Evolutionary conservation across 176 grass and related monocot genomes (phyloP).

Genomic region (Aegilops speltoides): DNA sequence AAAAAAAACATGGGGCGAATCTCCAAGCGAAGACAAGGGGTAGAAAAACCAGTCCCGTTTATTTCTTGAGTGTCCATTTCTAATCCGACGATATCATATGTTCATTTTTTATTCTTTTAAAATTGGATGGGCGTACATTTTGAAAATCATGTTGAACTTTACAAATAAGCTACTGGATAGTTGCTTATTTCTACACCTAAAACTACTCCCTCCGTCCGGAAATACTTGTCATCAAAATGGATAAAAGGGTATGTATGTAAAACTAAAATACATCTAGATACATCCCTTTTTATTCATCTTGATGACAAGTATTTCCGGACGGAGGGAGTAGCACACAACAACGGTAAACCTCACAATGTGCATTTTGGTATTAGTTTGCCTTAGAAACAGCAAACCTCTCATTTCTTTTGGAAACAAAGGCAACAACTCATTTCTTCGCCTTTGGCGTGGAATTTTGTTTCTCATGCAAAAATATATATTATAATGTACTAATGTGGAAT

Average conservation of each 20-base stretch:
- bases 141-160: neutral
- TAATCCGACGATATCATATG: neutral
- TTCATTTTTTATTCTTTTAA: neutral
- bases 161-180: neutral
- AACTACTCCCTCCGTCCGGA: too few relatives aligned
- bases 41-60: too few relatives aligned
- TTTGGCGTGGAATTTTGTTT: neutral
- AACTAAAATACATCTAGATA: too few relatives aligned
- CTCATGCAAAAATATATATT: neutral
- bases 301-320: too few relatives aligned
- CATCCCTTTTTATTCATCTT: too few relatives aligned
- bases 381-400: neutral
- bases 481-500: neutral
- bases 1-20: neutral
- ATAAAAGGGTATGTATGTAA: too few relatives aligned
- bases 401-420: neutral
- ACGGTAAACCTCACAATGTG: neutral
- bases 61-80: neutral
- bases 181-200: too few relatives aligned
- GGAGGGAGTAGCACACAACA: neutral
- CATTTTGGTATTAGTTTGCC: neutral
- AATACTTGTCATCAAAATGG: too few relatives aligned
- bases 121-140: neutral
- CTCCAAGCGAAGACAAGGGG: too few relatives aligned
- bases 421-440: neutral